Evolutionary conservation across 441 rosid species (phyloP).

Genomic region (Euphorbia schlechtendalii): DNA sequence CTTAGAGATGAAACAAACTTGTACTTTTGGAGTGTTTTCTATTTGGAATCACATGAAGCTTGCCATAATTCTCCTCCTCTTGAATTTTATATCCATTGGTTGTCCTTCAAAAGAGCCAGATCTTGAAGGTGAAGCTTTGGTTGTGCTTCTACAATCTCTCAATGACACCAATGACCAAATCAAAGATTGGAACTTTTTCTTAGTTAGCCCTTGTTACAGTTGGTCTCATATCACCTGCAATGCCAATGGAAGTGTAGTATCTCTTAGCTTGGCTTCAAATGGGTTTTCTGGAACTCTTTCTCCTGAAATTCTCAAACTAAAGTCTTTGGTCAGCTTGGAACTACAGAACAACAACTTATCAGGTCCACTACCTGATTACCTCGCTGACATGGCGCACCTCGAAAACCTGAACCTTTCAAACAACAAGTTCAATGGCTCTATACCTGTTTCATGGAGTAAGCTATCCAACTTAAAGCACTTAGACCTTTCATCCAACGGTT

Average conservation of each 20-base stretch:
- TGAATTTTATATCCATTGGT: constrained; percentile 30
- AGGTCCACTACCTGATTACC: constrained; percentile 63
- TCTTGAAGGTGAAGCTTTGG: constrained; percentile 78
- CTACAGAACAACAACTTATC: constrained; percentile 67
- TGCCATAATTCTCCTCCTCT: constrained; percentile 31
- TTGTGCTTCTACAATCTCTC: constrained; percentile 45
- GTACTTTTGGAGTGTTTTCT: constrained; percentile 25
- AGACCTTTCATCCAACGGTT: constrained; percentile 69
- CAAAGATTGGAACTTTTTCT: constrained; percentile 51
- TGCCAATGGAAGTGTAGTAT: constrained; percentile 55
- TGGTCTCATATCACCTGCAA: constrained; percentile 83
- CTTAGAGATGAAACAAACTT: constrained; percentile 18
- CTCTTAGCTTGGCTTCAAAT: constrained; percentile 56
- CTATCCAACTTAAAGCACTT: constrained; percentile 62
- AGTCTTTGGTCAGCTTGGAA: constrained; percentile 69
- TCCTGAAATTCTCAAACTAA: constrained; percentile 56
- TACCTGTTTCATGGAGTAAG: constrained; percentile 62
- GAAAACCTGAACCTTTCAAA: constrained; percentile 67
- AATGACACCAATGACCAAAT: constrained; percentile 45
- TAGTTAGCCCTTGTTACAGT: constrained; percentile 84
- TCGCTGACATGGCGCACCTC: constrained; percentile 53
- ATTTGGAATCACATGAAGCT: constrained; percentile 25
- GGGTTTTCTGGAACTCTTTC: constrained; percentile 87
- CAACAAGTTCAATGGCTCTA: constrained; percentile 68
- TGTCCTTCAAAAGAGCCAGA: constrained; percentile 53